Percentiles rank a stretch among this genome's conserved stretches.
Conservation (phyloP, 805 yeast species). For the Ogataea degrootiae region DNA sequence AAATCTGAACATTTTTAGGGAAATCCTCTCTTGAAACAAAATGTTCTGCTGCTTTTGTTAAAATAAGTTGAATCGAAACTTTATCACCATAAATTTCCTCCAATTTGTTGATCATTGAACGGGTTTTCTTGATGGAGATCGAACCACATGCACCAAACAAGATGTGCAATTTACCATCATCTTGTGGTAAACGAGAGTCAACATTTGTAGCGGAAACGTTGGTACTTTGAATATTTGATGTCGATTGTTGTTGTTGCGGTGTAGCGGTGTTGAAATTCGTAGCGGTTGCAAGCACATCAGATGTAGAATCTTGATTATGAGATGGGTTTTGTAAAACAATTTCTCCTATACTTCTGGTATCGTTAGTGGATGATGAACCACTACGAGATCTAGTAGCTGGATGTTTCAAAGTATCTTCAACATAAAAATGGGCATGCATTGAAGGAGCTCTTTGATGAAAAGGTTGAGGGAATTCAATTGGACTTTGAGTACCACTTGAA, state of each 20-base stretch:
- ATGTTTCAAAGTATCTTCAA: constrained; percentile 62
- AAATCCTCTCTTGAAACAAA: constrained; percentile 46
- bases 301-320: background rate
- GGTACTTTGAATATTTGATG: background rate
- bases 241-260: constrained; percentile 1
- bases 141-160: constrained; percentile 59
- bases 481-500: background rate
- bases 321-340: background rate
- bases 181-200: constrained; percentile 39
- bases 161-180: constrained; percentile 53
- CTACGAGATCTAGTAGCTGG: constrained; percentile 32
- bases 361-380: constrained; percentile 28
- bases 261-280: background rate
- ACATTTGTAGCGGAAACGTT: constrained; percentile 13
- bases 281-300: constrained; percentile 1
- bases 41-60: constrained; percentile 49
- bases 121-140: constrained; percentile 45
- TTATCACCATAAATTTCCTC: constrained; percentile 50
- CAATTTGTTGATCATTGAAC: constrained; percentile 46
- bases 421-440: constrained; percentile 76
- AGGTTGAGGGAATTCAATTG: background rate
- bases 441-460: constrained; percentile 52
- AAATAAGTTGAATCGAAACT: constrained; percentile 48
- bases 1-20: constrained; percentile 42
- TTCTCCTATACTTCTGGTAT: constrained; percentile 13